Base-by-base conservation (phyloP, 805 yeast species). In the Metschnikowia reukaufii region DNA sequence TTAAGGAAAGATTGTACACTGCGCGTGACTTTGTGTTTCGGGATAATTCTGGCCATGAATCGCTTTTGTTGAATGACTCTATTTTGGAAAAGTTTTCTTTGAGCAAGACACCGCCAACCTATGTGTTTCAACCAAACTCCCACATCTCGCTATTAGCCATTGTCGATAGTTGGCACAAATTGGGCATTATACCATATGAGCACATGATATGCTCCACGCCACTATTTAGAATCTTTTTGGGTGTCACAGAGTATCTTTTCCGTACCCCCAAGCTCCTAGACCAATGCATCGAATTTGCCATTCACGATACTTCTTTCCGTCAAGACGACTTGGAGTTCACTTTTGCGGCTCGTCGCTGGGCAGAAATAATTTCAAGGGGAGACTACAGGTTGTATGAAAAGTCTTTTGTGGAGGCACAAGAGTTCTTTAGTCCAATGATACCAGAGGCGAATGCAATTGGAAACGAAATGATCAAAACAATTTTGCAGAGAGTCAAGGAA, bases 141-240 rank as follows among this genome's bases (percentile, higher is more conserved):
- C 99, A 94, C 65, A 70, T 94, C 40, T 86, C 97, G 1, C 67
- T 94, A 32, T 68, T 94, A 46, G 95, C 96, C 1, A 90, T 94
- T 39, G 98, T 88, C 1, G 98, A 94, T 66, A 84, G 94, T 60
- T 94, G 99, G 99, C 80, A 78, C 59, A 83, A 83, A 52, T 68
- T 88, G 36, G 86, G 85, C 1, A 89, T 94, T 35, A 84, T 86
- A 30, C 99, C 99, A 4, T 92, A 94, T 61, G 97, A 92, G 64
- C 99, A 94, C 66, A 91, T 92, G 68, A 91, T 92, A 49, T 92
- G 98, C 62, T 88, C 97, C 0, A 94, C 99, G 0, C 99, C 99
- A 10, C 63, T 74, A 25, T 94, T 92, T 63, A 78, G 98, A 62
- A 89, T 94, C 34, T 89, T 94, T 67, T 74, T 94, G 34, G 98